phyloP scores from a whole-genome alignment of 139 green algal species.

The Mychonastes homosphaera region DNA sequence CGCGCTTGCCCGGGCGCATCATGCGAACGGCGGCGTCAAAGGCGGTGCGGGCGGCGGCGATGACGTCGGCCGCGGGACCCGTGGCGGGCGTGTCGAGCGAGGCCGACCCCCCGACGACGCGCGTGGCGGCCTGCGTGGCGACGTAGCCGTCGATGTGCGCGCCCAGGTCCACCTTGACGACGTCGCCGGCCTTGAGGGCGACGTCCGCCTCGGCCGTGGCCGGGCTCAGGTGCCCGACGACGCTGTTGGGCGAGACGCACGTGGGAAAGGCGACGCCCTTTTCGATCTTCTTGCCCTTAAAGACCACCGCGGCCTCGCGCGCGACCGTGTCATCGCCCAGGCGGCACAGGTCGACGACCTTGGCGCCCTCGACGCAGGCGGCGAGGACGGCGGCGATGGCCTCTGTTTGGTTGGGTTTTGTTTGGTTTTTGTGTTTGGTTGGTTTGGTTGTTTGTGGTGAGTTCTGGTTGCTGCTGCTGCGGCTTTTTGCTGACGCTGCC shows the following conservation, averaged over 20 bases:
- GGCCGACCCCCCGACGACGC: constrained; percentile 52
- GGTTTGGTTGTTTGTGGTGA: too few species aligned
- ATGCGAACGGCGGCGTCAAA: constrained; percentile 82
- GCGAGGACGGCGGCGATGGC: constrained; percentile 63
- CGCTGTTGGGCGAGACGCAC: constrained; percentile 87
- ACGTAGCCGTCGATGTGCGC: constrained; percentile 96
- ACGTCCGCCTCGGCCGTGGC: constrained; percentile 57
- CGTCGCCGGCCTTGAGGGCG: constrained; percentile 68
- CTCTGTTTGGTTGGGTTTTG: too few species aligned
- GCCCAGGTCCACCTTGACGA: constrained; percentile 96
- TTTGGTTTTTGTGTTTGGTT: too few species aligned
- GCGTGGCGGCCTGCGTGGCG: constrained; percentile 72
- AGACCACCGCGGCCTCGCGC: constrained; percentile 70
- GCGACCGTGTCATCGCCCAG: constrained; percentile 72
- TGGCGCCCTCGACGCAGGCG: constrained; percentile 69
- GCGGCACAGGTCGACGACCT: constrained; percentile 81
- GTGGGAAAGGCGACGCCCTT: constrained; percentile 96
- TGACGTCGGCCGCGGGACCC: constrained; percentile 73
- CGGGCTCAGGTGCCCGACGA: constrained; percentile 87
- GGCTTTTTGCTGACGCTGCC: neutral
- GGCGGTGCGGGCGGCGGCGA: constrained; percentile 63
- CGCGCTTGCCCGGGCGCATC: constrained; percentile 70
- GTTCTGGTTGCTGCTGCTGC: neutral
- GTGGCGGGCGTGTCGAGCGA: constrained; percentile 38
- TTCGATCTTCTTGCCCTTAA: constrained; percentile 92